A percentile compares a stretch with the other conserved stretches of the same genome.
Evolutionary conservation across 257 asterid genomes (phyloP).

Genomic region (Mentha longifolia): DNA sequence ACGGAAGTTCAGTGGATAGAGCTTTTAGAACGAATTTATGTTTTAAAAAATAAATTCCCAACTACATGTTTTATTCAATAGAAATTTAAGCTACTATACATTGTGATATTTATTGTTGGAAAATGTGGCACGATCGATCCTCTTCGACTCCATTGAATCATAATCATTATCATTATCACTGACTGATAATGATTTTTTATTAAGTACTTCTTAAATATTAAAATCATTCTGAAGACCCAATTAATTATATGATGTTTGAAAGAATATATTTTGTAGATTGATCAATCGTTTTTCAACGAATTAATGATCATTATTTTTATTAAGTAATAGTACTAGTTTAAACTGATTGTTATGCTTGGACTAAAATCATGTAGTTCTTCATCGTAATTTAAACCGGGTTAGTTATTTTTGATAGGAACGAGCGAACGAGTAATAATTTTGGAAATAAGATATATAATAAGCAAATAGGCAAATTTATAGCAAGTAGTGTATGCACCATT

Average conservation of each 20-base stretch:
- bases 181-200: conserved; percentile 16
- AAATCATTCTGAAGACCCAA: not conserved
- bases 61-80: conserved; percentile 8
- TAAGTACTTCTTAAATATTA: conserved; percentile 4
- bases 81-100: not conserved
- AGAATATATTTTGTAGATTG: not conserved
- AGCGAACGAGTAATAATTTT: too few species aligned
- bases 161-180: conserved; percentile 18
- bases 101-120: conserved; percentile 6
- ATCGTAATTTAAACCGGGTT: not conserved
- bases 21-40: not conserved
- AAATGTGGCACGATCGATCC: conserved; percentile 27
- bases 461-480: too few species aligned
- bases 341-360: not conserved
- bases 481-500: too few species aligned
- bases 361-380: not conserved
- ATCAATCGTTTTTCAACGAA: conserved; percentile 18
- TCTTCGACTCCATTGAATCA: conserved; percentile 33
- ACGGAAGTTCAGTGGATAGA: not conserved
- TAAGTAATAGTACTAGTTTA: not conserved
- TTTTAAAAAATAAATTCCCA: not conserved
- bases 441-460: too few species aligned
- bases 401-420: too few species aligned
- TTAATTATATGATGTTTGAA: not conserved
- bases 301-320: not conserved